Evolutionary conservation across 129 eudicot genomes (phyloP).

Genomic region (Pseudognaphalium luteoalbum): DNA sequence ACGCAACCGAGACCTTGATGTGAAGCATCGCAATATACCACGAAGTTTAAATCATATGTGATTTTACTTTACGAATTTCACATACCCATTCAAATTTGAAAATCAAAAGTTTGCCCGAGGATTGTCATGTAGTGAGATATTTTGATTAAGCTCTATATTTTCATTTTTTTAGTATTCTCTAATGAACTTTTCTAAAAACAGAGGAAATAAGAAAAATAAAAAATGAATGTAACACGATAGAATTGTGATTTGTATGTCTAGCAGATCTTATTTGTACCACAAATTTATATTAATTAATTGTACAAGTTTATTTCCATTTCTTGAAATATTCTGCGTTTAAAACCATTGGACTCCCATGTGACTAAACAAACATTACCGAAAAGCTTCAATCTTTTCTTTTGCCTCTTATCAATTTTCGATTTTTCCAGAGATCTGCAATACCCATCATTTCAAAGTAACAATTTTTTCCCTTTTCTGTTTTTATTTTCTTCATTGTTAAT

Average conservation of each 20-base stretch:
- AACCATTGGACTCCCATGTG: not conserved
- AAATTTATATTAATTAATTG: too few species aligned
- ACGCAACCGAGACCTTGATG: too few species aligned
- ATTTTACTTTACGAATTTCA: too few species aligned
- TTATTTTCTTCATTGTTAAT: not conserved
- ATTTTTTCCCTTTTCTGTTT: not conserved
- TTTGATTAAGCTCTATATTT: too few species aligned
- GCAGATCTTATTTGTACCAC: not conserved
- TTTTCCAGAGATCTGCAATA: slow-evolving; percentile 8
- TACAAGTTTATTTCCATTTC: not conserved
- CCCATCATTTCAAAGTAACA: slow-evolving; percentile 15
- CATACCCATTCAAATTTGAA: too few species aligned
- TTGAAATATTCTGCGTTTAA: not conserved
- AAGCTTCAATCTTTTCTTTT: slow-evolving; percentile 16
- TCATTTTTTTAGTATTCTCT: too few species aligned
- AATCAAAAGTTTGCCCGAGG: too few species aligned
- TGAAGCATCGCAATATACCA: too few species aligned
- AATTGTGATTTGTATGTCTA: not conserved
- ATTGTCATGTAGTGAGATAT: too few species aligned
- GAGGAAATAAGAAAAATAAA: too few species aligned
- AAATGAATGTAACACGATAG: not conserved
- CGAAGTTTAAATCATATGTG: too few species aligned
- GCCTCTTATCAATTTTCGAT: not conserved
- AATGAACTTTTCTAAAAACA: too few species aligned
- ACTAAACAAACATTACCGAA: slow-evolving; percentile 18